phyloP scores from a whole-genome alignment of 495 filamentous ascomycete species.

The Podospora sp. region DNA sequence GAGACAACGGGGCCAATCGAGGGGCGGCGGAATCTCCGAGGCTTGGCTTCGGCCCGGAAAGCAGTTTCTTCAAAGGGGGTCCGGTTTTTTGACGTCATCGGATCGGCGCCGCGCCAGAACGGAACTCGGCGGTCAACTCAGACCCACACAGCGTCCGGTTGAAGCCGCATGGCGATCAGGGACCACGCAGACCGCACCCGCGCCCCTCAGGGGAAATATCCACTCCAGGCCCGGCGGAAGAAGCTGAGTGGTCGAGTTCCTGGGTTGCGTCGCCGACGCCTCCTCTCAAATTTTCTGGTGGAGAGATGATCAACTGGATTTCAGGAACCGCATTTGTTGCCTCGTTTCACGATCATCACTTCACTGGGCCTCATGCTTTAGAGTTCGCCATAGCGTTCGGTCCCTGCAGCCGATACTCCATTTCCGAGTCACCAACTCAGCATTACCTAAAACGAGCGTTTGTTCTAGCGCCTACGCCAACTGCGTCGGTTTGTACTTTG shows the following conservation, averaged over 20 bases:
- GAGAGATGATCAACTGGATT: background rate
- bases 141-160: background rate
- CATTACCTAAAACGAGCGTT: background rate
- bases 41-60: slow-evolving; percentile 2
- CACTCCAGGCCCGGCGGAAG: background rate
- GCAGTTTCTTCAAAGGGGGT: slow-evolving; percentile 10
- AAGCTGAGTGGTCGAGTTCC: background rate
- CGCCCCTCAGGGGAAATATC: background rate
- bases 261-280: background rate
- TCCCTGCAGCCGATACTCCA: background rate
- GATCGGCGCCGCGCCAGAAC: slow-evolving; percentile 25
- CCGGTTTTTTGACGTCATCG: slow-evolving; percentile 27
- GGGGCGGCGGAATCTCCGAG: background rate
- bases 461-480: background rate
- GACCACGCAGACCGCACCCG: background rate
- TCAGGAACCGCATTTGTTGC: background rate
- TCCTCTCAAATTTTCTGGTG: background rate
- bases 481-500: background rate
- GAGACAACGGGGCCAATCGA: background rate
- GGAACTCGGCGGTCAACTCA: slow-evolving; percentile 23
- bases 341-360: background rate
- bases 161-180: background rate
- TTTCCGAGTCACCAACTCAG: background rate
- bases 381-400: background rate
- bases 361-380: background rate